Conservation (phyloP, 2,329 filamentous ascomycete species). For the Fusarium penzigii region DNA sequence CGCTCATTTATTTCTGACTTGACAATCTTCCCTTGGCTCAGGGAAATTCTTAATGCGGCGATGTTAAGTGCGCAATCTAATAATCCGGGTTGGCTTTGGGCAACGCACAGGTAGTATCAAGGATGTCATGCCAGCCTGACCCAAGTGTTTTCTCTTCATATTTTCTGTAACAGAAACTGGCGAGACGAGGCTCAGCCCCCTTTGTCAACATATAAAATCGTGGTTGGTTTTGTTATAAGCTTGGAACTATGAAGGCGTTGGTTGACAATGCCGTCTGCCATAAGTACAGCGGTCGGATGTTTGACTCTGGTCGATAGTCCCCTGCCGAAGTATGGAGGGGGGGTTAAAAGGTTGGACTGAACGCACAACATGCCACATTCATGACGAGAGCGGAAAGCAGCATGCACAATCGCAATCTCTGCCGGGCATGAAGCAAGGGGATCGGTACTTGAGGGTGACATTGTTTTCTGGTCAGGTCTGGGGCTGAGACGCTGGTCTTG, state of each 20-base stretch:
- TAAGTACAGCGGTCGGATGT: too few relatives aligned
- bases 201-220: too few relatives aligned
- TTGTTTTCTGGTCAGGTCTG: background rate
- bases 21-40: too few relatives aligned
- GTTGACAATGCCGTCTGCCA: too few relatives aligned
- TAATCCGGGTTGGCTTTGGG: background rate
- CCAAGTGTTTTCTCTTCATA: background rate
- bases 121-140: background rate
- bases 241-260: too few relatives aligned
- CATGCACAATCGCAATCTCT: background rate
- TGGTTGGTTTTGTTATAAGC: too few relatives aligned
- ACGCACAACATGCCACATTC: background rate
- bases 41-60: too few relatives aligned
- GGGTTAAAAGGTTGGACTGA: background rate
- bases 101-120: background rate
- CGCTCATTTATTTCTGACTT: too few relatives aligned
- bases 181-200: background rate
- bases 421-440: too few relatives aligned
- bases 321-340: too few relatives aligned
- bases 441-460: background rate
- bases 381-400: background rate
- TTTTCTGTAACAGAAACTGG: background rate
- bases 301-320: too few relatives aligned
- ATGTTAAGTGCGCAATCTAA: background rate
- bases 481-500: background rate